These are phyloP conservation scores for Luzula sylvatica DNA, from an alignment of 176 grass and related monocot species.

Conservation along the genomic window DNA sequence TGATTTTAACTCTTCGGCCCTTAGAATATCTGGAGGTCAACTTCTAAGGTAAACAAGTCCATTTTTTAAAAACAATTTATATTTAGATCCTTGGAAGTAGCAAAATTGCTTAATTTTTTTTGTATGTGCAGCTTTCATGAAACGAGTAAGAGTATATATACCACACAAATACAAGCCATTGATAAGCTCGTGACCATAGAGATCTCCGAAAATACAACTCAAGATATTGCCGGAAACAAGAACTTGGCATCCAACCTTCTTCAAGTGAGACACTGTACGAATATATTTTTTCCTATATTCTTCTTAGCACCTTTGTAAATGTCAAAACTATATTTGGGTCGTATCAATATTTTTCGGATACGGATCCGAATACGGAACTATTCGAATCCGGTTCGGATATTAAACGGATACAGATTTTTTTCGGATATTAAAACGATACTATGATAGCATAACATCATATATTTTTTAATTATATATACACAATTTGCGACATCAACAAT, in stretches of 20 bases:
- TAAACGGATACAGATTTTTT: too few relatives aligned
- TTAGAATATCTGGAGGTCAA: conserved; percentile 51
- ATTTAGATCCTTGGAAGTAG: not conserved
- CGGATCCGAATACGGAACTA: too few relatives aligned
- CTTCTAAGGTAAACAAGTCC: conserved; percentile 42
- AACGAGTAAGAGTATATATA: conserved; percentile 69
- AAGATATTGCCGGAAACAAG: conserved; percentile 74
- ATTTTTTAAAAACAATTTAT: not conserved
- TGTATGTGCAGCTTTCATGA: conserved; percentile 60
- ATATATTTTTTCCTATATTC: not conserved
- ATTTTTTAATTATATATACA: too few relatives aligned
- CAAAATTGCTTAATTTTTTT: not conserved
- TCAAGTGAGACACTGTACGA: conserved; percentile 87
- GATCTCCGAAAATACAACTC: conserved; percentile 50
- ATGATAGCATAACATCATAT: too few relatives aligned
- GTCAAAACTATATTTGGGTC: too few relatives aligned
- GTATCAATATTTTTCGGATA: too few relatives aligned
- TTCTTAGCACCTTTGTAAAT: not conserved
- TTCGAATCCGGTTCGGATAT: too few relatives aligned
- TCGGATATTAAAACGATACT: too few relatives aligned
- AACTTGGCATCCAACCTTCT: conserved; percentile 69
- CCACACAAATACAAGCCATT: conserved; percentile 37
- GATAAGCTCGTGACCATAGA: conserved; percentile 56
- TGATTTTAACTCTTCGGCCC: conserved; percentile 67
- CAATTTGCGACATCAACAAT: too few relatives aligned